These are phyloP conservation scores for Butyriboletus appendiculatus DNA, from an alignment of 1,284 basidiomycete genomes.

Conservation along the genomic window DNA sequence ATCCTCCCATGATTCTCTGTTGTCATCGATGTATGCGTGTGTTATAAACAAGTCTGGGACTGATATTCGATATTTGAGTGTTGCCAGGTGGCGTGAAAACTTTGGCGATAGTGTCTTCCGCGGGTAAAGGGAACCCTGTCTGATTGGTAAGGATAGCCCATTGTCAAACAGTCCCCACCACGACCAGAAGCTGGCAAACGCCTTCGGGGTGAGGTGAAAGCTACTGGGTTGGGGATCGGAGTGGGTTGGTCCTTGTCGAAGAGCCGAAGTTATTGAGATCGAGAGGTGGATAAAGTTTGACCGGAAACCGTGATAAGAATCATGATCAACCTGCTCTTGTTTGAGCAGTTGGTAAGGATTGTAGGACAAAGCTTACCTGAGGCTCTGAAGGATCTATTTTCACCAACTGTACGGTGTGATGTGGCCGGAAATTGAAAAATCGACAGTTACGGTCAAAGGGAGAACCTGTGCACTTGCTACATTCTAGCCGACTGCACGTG, in stretches of 20 bases:
- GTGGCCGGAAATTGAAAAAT: slow-evolving; percentile 80
- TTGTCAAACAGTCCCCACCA: slow-evolving; percentile 92
- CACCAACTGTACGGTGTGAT: slow-evolving; percentile 77
- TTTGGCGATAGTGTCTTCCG: slow-evolving; percentile 81
- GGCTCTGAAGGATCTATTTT: slow-evolving; percentile 45
- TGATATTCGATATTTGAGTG: slow-evolving; percentile 89
- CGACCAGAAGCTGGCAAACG: slow-evolving; percentile 89
- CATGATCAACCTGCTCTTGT: slow-evolving; percentile 47
- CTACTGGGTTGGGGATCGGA: slow-evolving; percentile 53
- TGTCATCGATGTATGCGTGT: slow-evolving; percentile 86
- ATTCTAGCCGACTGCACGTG: slow-evolving; percentile 74
- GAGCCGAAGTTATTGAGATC: slow-evolving; percentile 78
- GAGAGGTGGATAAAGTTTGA: slow-evolving; percentile 96
- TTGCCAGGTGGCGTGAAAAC: slow-evolving; percentile 87
- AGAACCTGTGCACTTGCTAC: slow-evolving; percentile 61
- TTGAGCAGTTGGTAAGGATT: background rate
- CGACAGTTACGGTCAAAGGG: slow-evolving; percentile 82
- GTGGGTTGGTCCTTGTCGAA: slow-evolving; percentile 29
- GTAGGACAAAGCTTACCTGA: slow-evolving; percentile 44
- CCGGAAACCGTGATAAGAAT: slow-evolving; percentile 89
- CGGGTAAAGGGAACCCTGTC: slow-evolving; percentile 84
- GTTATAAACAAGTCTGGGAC: slow-evolving; percentile 83
- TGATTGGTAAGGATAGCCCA: slow-evolving; percentile 80
- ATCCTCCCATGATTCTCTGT: slow-evolving; percentile 73
- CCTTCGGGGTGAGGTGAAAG: slow-evolving; percentile 86